phyloP scores from a whole-genome alignment of 176 grass and related monocot species.

The Paspalum vaginatum region DNA sequence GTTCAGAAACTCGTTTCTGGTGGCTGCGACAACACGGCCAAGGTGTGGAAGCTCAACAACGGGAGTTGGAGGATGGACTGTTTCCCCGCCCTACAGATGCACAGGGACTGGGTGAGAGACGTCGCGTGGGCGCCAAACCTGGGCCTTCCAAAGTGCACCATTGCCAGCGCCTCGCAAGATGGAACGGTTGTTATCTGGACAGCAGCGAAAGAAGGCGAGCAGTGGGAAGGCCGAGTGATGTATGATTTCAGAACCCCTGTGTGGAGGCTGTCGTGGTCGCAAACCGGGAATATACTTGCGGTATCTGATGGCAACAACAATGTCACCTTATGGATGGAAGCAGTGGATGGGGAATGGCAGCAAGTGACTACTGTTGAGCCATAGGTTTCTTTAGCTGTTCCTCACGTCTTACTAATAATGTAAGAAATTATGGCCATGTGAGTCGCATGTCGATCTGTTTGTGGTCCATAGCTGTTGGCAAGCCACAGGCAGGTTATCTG shows the following conservation, averaged over 20 bases:
- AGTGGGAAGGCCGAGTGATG: conserved; percentile 67
- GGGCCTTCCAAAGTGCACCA: conserved; percentile 72
- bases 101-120: conserved; percentile 72
- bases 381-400: conserved; percentile 21
- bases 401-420: neutral
- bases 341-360: conserved; percentile 74
- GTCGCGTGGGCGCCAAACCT: conserved; percentile 76
- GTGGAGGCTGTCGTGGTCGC: conserved; percentile 77
- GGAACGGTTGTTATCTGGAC: conserved; percentile 82
- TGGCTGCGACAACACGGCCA: conserved; percentile 81
- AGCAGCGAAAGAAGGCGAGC: conserved; percentile 66
- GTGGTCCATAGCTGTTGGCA: neutral
- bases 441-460: neutral
- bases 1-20: conserved; percentile 77
- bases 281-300: conserved; percentile 71
- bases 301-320: conserved; percentile 72
- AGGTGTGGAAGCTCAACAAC: conserved; percentile 78
- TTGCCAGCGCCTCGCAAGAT: conserved; percentile 81
- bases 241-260: conserved; percentile 74
- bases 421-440: neutral
- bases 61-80: conserved; percentile 81
- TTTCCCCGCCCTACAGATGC: conserved; percentile 73
- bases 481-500: neutral
- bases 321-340: conserved; percentile 77
- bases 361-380: conserved; percentile 74